Evolutionary conservation across 176 grass and related monocot species (phyloP), one percentile per base, ranked within the genome.

Genomic region (Microstegium vimineum): DNA sequence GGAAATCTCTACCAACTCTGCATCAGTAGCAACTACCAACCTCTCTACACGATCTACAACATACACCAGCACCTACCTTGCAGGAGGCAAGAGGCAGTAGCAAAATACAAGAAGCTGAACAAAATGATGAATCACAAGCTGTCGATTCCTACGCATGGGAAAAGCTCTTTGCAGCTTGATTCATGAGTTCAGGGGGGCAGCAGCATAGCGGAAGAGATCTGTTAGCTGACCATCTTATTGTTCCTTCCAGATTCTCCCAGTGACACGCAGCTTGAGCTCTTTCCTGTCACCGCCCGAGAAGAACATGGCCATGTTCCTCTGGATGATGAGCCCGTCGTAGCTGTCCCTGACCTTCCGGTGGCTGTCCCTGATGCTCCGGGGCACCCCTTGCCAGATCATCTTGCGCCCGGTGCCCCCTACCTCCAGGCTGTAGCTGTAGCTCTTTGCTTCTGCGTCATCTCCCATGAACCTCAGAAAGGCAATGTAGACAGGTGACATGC

Each of bases 391-490:
- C 89, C 93, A 98, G 75, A 89, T 81, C 85, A 98, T 89, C 87
- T 95, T 98, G 28, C 95, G 88, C 65, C 92, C 86, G 16, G 85
- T 89, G 62, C 92, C 95, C 68, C 95, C 92, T 5, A 98, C 92
- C 88, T 98, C 95, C 51, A 98, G 82, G 72, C 90, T 95, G 74
- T 98, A 98, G 75, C 86, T 91, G 86, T 93, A 98, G 68, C 86
- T 93, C 80, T 94, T 98, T 2, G 92, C 90, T 79, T 95, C 95
- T 1, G 14, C 20, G 9, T 95, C 95, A 81, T 95, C 90, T 69
- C 95, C 95, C 95, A 98, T 98, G 84, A 98, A 98, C 69, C 92
- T 89, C 71, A 98, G 66, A 82, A 98, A 98, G 70, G 95, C 89
- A 3, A 98, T 95, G 79, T 98, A 98, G 2, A 95, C 92, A 47